These are phyloP conservation scores for Colletotrichum tabaci DNA, from an alignment of 2,329 filamentous ascomycete genomes.

Conservation along the genomic window DNA sequence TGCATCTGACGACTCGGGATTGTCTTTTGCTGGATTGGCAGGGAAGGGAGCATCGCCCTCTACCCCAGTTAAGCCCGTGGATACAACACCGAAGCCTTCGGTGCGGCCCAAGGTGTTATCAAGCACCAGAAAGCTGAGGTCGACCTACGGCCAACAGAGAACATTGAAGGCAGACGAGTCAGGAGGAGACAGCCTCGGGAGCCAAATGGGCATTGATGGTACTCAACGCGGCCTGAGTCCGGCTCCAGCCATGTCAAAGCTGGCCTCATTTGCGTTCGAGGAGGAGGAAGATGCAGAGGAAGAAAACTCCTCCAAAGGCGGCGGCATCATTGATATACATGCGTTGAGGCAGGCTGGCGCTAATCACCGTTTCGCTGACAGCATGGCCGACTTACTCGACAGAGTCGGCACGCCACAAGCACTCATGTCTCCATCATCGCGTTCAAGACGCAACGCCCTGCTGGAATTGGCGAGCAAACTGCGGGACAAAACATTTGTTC, in stretches of 20 bases:
- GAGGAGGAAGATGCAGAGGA: conserved; percentile 62
- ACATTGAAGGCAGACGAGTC: conserved; percentile 54
- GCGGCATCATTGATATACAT: conserved; percentile 74
- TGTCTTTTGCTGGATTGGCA: neutral
- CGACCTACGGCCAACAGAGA: conserved; percentile 44
- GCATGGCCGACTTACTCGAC: conserved; percentile 75
- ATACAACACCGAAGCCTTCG: conserved; percentile 27
- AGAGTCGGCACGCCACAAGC: conserved; percentile 68
- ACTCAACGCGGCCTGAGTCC: conserved; percentile 40
- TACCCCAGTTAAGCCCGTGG: conserved; percentile 18
- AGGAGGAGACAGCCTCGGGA: conserved; percentile 43
- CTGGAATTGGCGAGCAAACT: conserved; percentile 73
- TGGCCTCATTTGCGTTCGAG: conserved; percentile 51
- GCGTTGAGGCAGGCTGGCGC: conserved; percentile 77
- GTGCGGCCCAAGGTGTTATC: conserved; percentile 25
- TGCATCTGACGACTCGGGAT: conserved; percentile 9
- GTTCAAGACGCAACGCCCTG: conserved; percentile 70
- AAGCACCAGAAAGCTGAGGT: conserved; percentile 34
- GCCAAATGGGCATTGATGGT: conserved; percentile 46
- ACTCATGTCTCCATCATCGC: conserved; percentile 62
- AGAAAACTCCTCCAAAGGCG: conserved; percentile 56
- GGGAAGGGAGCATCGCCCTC: conserved; percentile 10
- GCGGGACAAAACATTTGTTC: conserved; percentile 73
- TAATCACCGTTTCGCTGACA: conserved; percentile 76
- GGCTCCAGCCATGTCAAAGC: conserved; percentile 32